Evolutionary conservation across 2,329 filamentous ascomycete species (phyloP).

Genomic region (Botryosphaeria dothidea): DNA sequence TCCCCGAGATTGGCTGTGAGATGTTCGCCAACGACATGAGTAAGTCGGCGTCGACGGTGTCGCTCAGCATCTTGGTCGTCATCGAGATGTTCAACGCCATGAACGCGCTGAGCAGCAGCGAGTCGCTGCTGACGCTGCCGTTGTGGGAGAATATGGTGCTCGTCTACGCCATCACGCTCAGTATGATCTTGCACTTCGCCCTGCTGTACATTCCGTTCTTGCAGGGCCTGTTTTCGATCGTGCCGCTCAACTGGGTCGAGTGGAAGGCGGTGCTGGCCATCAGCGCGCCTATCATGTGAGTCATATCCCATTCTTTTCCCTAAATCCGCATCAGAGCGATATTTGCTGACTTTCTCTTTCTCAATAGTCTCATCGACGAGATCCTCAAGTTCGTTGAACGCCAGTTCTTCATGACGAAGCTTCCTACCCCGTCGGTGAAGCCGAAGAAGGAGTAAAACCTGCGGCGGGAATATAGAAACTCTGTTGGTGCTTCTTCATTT

Average conservation of each 20-base stretch:
- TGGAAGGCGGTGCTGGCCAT: conserved; percentile 91
- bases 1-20: conserved; percentile 84
- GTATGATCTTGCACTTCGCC: conserved; percentile 92
- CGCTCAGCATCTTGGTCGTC: conserved; percentile 85
- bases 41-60: conserved; percentile 89
- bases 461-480: no score
- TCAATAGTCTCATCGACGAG: conserved; percentile 74
- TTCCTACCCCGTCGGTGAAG: not conserved
- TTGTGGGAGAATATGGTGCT: conserved; percentile 99
- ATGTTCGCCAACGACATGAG: conserved; percentile 89
- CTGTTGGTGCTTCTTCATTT: no score
- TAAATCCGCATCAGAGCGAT: not conserved
- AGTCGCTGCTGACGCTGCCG: conserved; percentile 88
- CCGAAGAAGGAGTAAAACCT: conserved; percentile 14
- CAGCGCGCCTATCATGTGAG: conserved; percentile 90
- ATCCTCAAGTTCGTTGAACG: conserved; percentile 74
- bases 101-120: conserved; percentile 94
- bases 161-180: conserved; percentile 88
- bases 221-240: conserved; percentile 84
- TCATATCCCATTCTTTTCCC: conserved; percentile 25
- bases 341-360: conserved; percentile 24
- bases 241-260: conserved; percentile 81
- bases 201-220: conserved; percentile 90
- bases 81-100: conserved; percentile 99
- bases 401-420: conserved; percentile 31